A percentile compares a stretch with the other conserved stretches of the same genome.
phyloP scores from a whole-genome alignment of 495 filamentous ascomycete genomes.

The Aspergillus conjunctus region DNA sequence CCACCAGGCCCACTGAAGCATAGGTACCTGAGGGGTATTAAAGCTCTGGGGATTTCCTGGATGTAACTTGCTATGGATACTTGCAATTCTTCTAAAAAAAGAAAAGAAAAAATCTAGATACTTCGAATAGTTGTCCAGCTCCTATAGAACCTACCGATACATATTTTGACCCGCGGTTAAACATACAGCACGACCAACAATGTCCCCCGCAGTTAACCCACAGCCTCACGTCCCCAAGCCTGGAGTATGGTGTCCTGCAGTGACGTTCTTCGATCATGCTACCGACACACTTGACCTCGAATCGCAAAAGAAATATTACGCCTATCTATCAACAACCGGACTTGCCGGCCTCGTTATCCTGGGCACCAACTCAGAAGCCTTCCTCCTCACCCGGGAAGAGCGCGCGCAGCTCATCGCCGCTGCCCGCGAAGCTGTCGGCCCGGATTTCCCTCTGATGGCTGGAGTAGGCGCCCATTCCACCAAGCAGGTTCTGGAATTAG shows the following conservation, averaged over 20 bases:
- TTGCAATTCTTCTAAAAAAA: no score
- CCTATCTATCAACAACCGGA: slow-evolving; percentile 55
- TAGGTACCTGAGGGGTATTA: slow-evolving; percentile 5
- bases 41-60: not conserved
- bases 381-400: slow-evolving; percentile 64
- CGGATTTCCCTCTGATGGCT: slow-evolving; percentile 60
- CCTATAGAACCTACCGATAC: not conserved
- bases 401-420: slow-evolving; percentile 51
- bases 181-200: slow-evolving; percentile 8
- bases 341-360: slow-evolving; percentile 62
- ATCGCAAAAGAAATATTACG: slow-evolving; percentile 55
- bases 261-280: slow-evolving; percentile 55
- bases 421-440: slow-evolving; percentile 55
- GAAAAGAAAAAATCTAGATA: no score
- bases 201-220: slow-evolving; percentile 20
- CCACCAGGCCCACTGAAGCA: slow-evolving; percentile 4
- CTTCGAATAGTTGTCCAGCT: not conserved
- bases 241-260: slow-evolving; percentile 44
- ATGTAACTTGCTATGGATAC: not conserved
- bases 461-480: slow-evolving; percentile 67
- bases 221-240: slow-evolving; percentile 28
- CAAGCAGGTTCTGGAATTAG: slow-evolving; percentile 60
- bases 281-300: slow-evolving; percentile 54
- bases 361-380: slow-evolving; percentile 68
- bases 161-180: not conserved